phyloP scores from a whole-genome alignment of 805 yeast species.

The Suhomyces faveliae region DNA sequence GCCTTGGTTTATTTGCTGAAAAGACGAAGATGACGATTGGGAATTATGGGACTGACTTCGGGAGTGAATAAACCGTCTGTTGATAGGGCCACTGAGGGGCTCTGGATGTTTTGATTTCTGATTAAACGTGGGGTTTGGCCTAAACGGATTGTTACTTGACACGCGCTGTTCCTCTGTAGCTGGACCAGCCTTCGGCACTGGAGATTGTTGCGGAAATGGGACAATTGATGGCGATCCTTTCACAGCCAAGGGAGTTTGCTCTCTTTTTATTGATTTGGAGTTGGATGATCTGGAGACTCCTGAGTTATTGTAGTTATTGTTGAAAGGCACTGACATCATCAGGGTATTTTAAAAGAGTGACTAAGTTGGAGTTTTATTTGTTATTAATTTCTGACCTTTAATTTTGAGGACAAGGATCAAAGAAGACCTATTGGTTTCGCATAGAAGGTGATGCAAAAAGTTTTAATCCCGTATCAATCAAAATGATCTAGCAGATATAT shows the following conservation, averaged over 20 bases:
- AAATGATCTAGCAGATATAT: neutral
- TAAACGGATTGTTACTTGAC: neutral
- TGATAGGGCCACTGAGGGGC: neutral
- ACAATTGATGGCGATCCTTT: neutral
- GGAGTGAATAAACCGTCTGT: constrained; percentile 8
- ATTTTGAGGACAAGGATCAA: neutral
- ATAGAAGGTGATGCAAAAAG: neutral
- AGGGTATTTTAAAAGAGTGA: constrained; percentile 14
- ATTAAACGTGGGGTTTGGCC: neutral
- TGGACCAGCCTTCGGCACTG: neutral
- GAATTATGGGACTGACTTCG: constrained; percentile 15
- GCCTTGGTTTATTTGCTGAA: constrained; percentile 13
- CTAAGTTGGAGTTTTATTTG: constrained; percentile 14
- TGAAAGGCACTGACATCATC: constrained; percentile 7
- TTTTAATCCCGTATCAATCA: neutral
- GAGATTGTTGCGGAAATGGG: neutral
- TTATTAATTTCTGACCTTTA: neutral
- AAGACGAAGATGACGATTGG: constrained; percentile 12
- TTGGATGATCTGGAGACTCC: neutral
- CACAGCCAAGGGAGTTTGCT: neutral
- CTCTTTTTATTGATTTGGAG: constrained; percentile 5
- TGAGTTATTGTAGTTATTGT: constrained; percentile 7
- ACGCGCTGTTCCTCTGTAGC: neutral
- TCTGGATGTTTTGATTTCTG: neutral
- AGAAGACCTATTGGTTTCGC: neutral